A percentile compares a stretch with the other conserved stretches of the same genome.
These are phyloP conservation scores for Oryza punctata DNA, from an alignment of 176 grass and related monocot species.

Conservation along the genomic window DNA sequence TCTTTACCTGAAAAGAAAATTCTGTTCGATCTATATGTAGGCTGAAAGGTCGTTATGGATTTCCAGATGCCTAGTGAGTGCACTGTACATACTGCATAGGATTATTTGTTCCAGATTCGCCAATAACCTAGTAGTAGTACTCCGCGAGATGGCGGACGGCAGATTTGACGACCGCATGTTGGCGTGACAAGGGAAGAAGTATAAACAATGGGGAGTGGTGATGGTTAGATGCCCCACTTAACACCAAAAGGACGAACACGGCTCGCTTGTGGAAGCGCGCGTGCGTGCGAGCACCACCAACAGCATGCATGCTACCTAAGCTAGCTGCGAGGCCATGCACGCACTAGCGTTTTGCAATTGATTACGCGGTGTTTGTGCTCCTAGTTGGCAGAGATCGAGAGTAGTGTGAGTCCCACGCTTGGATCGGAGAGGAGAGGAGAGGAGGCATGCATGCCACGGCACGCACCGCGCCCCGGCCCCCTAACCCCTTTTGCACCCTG, in stretches of 20 bases:
- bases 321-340: slow-evolving; percentile 11
- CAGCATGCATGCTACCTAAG: slow-evolving; percentile 17
- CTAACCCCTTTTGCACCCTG: slow-evolving; percentile 32
- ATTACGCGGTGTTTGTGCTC: slow-evolving; percentile 37
- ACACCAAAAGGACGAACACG: slow-evolving; percentile 38
- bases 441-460: slow-evolving; percentile 45
- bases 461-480: slow-evolving; percentile 21
- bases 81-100: neutral
- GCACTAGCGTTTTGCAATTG: slow-evolving; percentile 48
- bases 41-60: neutral
- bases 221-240: slow-evolving; percentile 50
- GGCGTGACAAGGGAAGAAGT: neutral
- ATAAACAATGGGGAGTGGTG: slow-evolving; percentile 27
- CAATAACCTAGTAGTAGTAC: neutral
- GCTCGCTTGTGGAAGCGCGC: slow-evolving; percentile 54
- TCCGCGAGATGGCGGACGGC: neutral
- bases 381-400: slow-evolving; percentile 3
- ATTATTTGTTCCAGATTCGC: neutral
- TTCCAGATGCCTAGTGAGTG: neutral
- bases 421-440: neutral
- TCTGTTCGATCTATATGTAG: neutral
- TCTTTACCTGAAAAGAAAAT: neutral
- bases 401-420: slow-evolving; percentile 45
- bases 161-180: neutral
- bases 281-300: slow-evolving; percentile 64